These are phyloP conservation scores for Syzygium aromaticum DNA, from an alignment of 345 rosid species.

Conservation along the genomic window DNA sequence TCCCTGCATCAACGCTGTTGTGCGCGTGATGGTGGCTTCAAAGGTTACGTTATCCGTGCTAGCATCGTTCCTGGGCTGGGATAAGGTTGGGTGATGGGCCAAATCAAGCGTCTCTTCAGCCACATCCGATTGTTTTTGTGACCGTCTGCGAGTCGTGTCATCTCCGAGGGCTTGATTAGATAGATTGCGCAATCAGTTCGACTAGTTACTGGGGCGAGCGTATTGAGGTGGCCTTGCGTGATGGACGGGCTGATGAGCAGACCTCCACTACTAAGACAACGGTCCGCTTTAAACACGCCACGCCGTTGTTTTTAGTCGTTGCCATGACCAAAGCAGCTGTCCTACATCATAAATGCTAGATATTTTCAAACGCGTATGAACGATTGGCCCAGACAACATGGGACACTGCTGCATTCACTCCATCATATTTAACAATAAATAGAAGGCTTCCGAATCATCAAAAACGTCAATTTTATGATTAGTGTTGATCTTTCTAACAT, in stretches of 20 bases:
- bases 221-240: too few species aligned
- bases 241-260: too few species aligned
- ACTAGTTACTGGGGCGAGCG: background rate
- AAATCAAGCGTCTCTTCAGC: background rate
- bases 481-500: background rate
- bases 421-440: background rate
- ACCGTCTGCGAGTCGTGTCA: background rate
- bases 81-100: background rate
- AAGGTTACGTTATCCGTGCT: background rate
- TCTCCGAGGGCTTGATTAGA: background rate
- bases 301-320: background rate
- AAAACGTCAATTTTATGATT: background rate
- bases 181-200: background rate
- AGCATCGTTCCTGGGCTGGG: background rate
- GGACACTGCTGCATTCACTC: background rate
- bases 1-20: background rate
- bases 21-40: background rate
- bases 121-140: background rate
- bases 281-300: background rate
- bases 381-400: background rate
- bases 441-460: background rate
- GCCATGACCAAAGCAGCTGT: background rate
- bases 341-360: background rate
- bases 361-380: background rate
- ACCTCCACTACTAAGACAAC: background rate